These are phyloP conservation scores for Alternaria novae-zelandiae DNA, from an alignment of 2,329 filamentous ascomycete genomes.

Conservation along the genomic window DNA sequence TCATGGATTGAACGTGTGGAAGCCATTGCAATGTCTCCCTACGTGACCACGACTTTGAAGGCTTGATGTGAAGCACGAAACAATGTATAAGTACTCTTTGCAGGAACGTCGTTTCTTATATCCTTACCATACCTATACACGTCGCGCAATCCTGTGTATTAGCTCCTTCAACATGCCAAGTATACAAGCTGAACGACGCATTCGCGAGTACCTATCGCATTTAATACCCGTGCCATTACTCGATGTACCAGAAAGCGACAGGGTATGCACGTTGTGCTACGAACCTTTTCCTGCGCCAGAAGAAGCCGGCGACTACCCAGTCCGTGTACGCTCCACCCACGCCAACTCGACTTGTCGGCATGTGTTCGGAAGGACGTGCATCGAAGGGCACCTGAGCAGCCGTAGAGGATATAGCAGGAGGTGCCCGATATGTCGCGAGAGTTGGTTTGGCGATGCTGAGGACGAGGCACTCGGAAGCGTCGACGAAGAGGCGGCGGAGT, in stretches of 20 bases:
- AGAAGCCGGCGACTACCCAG: neutral
- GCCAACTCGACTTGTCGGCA: neutral
- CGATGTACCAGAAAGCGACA: neutral
- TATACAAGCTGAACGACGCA: neutral
- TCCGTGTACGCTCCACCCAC: neutral
- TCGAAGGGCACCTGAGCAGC: neutral
- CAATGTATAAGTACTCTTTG: too few relatives aligned
- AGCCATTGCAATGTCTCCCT: too few relatives aligned
- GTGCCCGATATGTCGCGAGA: neutral
- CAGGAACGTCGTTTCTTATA: too few relatives aligned
- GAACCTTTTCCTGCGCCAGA: neutral
- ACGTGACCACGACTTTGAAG: too few relatives aligned
- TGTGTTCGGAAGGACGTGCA: neutral
- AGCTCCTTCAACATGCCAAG: neutral
- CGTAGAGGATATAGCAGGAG: neutral
- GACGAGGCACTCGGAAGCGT: neutral
- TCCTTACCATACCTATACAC: too few relatives aligned
- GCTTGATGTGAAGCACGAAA: too few relatives aligned
- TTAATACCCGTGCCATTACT: neutral
- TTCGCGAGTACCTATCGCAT: neutral
- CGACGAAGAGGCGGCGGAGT: neutral
- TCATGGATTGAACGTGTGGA: too few relatives aligned
- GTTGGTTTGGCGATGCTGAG: neutral
- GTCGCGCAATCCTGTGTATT: too few relatives aligned
- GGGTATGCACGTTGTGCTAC: neutral